phyloP scores from a whole-genome alignment of 1,139 yeast species.

The Candida neerlandica region DNA sequence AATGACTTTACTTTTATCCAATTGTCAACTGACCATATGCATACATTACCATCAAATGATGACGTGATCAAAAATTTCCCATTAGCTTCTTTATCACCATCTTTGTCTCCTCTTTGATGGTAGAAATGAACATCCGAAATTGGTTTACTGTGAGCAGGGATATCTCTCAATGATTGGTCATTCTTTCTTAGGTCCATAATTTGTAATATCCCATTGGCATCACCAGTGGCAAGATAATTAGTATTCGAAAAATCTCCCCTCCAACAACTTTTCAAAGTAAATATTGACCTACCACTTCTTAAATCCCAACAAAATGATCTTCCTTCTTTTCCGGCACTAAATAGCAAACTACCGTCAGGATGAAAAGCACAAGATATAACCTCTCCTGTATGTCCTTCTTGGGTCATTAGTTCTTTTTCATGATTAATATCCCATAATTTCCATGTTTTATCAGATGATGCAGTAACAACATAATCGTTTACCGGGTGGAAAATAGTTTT shows the following conservation, averaged over 20 bases:
- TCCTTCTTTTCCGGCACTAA: slow-evolving; percentile 82
- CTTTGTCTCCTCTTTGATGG: slow-evolving; percentile 17
- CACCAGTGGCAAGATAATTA: slow-evolving; percentile 73
- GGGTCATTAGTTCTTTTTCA: slow-evolving; percentile 39
- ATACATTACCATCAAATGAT: slow-evolving; percentile 71
- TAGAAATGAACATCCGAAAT: slow-evolving; percentile 69
- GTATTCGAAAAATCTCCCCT: slow-evolving; percentile 78
- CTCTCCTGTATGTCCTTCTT: slow-evolving; percentile 87
- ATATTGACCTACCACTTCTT: slow-evolving; percentile 70
- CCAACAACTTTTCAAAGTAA: slow-evolving; percentile 57
- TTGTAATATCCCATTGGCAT: slow-evolving; percentile 80
- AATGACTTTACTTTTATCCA: slow-evolving; percentile 64
- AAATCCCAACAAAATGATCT: slow-evolving; percentile 82
- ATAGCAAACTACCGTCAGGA: slow-evolving; percentile 74
- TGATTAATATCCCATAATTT: slow-evolving; percentile 72
- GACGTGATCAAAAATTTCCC: slow-evolving; percentile 61
- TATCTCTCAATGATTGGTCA: slow-evolving; percentile 39
- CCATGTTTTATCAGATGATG: slow-evolving; percentile 91
- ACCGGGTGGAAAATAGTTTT: slow-evolving; percentile 68
- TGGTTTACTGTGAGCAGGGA: slow-evolving; percentile 78
- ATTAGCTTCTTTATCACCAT: slow-evolving; percentile 5
- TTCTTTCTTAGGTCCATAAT: slow-evolving; percentile 80
- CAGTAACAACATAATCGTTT: slow-evolving; percentile 58
- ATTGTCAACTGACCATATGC: slow-evolving; percentile 70
- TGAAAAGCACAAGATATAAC: slow-evolving; percentile 68